Percentiles rank a stretch among this genome's conserved stretches.
Evolutionary conservation across 2,329 filamentous ascomycete species (phyloP).

Genomic region (Diplodia intermedia): DNA sequence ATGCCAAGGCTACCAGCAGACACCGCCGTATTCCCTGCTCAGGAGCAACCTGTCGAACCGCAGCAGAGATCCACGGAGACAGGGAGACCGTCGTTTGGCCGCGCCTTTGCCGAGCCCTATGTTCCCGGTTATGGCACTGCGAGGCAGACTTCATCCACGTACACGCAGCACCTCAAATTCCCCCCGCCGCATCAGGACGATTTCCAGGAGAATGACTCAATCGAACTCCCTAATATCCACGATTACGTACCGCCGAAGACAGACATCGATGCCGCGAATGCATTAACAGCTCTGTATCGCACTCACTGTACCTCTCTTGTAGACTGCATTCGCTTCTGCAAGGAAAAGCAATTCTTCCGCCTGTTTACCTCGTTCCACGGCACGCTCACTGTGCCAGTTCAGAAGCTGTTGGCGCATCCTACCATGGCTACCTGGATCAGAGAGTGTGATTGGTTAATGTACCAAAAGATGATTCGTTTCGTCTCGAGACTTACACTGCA

Average conservation of each 20-base stretch:
- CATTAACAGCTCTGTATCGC: constrained; percentile 84
- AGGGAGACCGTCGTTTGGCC: constrained; percentile 52
- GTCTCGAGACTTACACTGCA: constrained; percentile 88
- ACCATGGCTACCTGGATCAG: constrained; percentile 90
- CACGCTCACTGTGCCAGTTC: constrained; percentile 93
- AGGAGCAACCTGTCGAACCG: constrained; percentile 38
- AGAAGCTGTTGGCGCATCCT: constrained; percentile 85
- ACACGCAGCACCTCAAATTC: constrained; percentile 69
- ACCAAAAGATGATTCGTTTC: constrained; percentile 95
- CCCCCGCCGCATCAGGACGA: constrained; percentile 62
- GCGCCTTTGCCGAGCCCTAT: constrained; percentile 56
- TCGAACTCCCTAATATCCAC: constrained; percentile 85
- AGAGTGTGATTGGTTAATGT: constrained; percentile 93
- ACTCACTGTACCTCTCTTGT: constrained; percentile 95
- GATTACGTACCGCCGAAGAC: constrained; percentile 80
- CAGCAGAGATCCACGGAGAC: constrained; percentile 43
- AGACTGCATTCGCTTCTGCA: constrained; percentile 94
- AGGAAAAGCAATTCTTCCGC: constrained; percentile 95
- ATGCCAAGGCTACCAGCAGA: constrained; percentile 57
- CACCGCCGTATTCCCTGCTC: constrained; percentile 55
- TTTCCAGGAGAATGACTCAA: constrained; percentile 70
- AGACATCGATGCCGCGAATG: constrained; percentile 85
- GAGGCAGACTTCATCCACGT: constrained; percentile 58
- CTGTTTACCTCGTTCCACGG: constrained; percentile 95
- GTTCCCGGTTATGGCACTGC: constrained; percentile 50